Conservation (phyloP, 169 alveolate species). For the Neospora caninum region DNA sequence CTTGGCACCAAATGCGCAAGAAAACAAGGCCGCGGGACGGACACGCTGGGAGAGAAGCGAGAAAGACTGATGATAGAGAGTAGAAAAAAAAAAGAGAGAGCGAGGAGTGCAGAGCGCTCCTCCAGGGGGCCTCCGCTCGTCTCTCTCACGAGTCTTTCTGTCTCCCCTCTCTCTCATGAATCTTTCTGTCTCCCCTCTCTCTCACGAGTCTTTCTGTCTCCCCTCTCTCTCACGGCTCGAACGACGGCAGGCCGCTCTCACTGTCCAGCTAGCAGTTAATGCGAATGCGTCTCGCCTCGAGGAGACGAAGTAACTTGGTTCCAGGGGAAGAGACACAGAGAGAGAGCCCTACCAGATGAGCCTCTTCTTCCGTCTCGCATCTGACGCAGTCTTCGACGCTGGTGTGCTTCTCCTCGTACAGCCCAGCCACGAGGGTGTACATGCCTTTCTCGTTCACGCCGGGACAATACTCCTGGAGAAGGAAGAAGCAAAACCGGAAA, state of each 20-base stretch:
- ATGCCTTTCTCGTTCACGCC: conserved; percentile 33
- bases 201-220: too few relatives aligned
- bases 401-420: conserved; percentile 33
- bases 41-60: background rate
- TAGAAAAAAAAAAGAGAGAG: background rate
- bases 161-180: too few relatives aligned
- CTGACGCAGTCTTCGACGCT: conserved; percentile 37
- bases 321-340: background rate
- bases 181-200: too few relatives aligned
- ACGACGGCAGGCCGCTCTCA: too few relatives aligned
- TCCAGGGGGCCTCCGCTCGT: too few relatives aligned
- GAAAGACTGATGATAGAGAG: background rate
- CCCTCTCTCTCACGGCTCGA: too few relatives aligned
- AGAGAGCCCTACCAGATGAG: background rate
- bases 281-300: too few relatives aligned
- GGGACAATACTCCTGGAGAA: conserved; percentile 59
- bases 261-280: too few relatives aligned
- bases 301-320: too few relatives aligned
- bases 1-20: background rate
- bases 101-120: too few relatives aligned
- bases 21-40: background rate
- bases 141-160: too few relatives aligned
- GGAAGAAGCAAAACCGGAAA: background rate
- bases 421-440: conserved; percentile 48
- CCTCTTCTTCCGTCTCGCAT: conserved; percentile 49